Base-by-base conservation (phyloP, 2,329 filamentous ascomycete genomes). In the Basipetospora chlamydospora region DNA sequence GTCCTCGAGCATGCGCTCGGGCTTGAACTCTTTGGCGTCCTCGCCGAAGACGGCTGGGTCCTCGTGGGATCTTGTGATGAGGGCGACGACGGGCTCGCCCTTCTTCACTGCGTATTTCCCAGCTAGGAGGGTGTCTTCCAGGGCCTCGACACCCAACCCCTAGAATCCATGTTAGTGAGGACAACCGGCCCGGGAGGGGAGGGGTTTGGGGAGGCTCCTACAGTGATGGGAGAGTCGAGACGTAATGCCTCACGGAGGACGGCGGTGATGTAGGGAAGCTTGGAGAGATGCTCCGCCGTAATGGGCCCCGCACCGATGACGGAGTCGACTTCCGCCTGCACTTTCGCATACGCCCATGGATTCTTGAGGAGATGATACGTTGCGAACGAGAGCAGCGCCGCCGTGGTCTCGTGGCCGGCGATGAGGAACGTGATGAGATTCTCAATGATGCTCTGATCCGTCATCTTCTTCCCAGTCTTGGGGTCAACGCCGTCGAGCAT, bases 401-500 rank as follows among this genome's bases (percentile, higher is more conserved):
- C 73, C 0, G 80, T 80, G 10, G 29, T 31, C 46, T 84, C 80
- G 42, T 82, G 78, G 2, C 76, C 75, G 25, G 76, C 76, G 46
- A 79, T 75, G 8, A 84, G 53, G 44, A 84, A 83, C 0, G 78
- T 84, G 40, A 80, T 75, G 56, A 85, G 71, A 43, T 85, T 81
- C 49, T 78, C 65, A 12, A 72, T 66, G 42, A 84, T 79, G 33
- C 63, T 70, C 4, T 67, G 60, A 41, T 81, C 74, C 1, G 60
- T 66, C 44, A 85, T 57, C n/a, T 64, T 66, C 45, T 76, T 60
- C 10, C 78, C 77, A 4, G 78, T 83, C 53, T 73, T 69, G 1
- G 73, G 66, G 48, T 86, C 80, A 9, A 64, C 65, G 0, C 76
- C 77, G 6, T 73, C 60, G 30, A 87, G 57, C 76, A 87, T 80